These are phyloP conservation scores for Pezicula carpinea DNA, from an alignment of 2,329 filamentous ascomycete species.

Conservation along the genomic window DNA sequence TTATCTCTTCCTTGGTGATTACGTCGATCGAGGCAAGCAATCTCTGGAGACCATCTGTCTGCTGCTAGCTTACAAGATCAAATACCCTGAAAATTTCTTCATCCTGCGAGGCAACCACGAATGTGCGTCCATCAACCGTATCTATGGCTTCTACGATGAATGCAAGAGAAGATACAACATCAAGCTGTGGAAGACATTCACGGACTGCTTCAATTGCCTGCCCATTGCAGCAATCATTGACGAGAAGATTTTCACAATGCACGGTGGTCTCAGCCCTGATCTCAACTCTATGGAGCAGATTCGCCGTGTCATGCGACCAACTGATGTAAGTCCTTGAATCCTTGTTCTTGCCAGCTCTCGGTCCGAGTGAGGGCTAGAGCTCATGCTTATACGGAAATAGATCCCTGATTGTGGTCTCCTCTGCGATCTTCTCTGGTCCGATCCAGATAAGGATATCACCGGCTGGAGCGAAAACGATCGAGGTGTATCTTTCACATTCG, in stretches of 20 bases:
- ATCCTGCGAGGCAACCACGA: constrained; percentile 98
- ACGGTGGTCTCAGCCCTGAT: constrained; percentile 93
- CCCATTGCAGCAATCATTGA: constrained; percentile 98
- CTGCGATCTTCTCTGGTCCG: constrained; percentile 97
- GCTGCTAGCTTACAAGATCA: constrained; percentile 98
- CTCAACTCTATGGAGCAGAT: constrained; percentile 99
- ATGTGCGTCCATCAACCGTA: constrained; percentile 97
- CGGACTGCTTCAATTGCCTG: constrained; percentile 98
- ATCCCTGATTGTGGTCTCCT: constrained; percentile 97
- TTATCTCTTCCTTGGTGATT: constrained; percentile 98
- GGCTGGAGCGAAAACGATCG: constrained; percentile 99
- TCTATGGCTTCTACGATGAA: constrained; percentile 99
- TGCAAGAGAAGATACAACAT: constrained; percentile 99
- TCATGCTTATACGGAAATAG: constrained; percentile 44
- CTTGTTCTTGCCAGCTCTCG: constrained; percentile 21
- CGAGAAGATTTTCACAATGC: constrained; percentile 99
- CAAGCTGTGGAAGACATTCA: constrained; percentile 99
- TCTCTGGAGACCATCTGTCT: constrained; percentile 98
- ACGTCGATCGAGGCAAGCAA: constrained; percentile 98
- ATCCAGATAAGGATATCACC: constrained; percentile 98
- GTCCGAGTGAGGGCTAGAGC: constrained; percentile 26
- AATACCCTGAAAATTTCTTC: constrained; percentile 99
- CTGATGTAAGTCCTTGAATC: constrained; percentile 69
- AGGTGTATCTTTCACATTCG: constrained; percentile 97
- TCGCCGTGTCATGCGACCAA: constrained; percentile 95